phyloP scores from a whole-genome alignment of 1,284 basidiomycete species.

The Earliella scabrosa region DNA sequence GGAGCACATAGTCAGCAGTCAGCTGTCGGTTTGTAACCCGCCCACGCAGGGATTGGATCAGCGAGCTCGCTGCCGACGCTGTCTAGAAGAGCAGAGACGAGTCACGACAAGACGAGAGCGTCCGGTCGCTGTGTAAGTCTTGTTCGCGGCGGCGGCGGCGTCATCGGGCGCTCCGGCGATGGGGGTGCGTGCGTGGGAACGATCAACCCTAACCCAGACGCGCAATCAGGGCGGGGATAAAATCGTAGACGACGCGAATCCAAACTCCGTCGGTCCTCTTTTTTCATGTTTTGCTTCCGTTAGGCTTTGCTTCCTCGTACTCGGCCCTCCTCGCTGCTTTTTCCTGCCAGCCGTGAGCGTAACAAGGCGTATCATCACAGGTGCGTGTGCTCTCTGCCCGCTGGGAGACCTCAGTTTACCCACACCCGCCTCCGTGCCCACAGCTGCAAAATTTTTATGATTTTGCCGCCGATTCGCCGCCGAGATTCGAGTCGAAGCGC shows the following conservation, averaged over 20 bases:
- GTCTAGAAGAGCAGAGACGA: not conserved
- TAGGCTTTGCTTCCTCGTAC: conserved; percentile 25
- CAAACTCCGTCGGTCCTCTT: conserved; percentile 23
- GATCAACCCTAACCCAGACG: conserved; percentile 21
- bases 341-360: conserved; percentile 24
- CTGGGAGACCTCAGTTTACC: not conserved
- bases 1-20: conserved; percentile 5
- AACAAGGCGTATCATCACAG: conserved; percentile 21
- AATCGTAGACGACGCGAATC: conserved; percentile 10
- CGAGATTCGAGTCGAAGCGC: conserved; percentile 23
- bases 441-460: conserved; percentile 26
- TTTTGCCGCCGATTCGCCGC: conserved; percentile 29
- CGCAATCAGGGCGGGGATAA: conserved; percentile 10
- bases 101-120: conserved; percentile 1
- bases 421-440: not conserved
- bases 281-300: conserved; percentile 29
- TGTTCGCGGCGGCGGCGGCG: conserved; percentile 1
- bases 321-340: conserved; percentile 25
- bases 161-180: conserved; percentile 14
- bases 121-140: not conserved
- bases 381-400: conserved; percentile 1
- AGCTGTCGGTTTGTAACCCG: not conserved
- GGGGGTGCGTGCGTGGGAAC: conserved; percentile 21
- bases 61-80: not conserved
- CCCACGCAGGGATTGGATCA: conserved; percentile 7